Evolutionary conservation across 192 early-diverging fungal species (phyloP).

Genomic region (Chytriomyces confervae): DNA sequence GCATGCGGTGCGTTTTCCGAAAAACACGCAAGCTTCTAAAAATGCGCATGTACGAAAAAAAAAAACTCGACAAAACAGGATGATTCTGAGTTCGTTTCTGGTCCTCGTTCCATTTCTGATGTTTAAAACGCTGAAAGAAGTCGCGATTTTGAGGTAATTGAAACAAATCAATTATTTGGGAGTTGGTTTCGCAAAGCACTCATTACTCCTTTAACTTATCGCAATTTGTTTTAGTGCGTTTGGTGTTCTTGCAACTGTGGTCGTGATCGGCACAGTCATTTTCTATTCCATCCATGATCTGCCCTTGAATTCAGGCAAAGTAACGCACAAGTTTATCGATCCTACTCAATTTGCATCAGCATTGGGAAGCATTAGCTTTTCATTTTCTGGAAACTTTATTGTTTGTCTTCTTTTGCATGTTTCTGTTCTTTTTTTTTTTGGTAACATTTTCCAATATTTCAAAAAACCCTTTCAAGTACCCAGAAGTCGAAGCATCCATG

Average conservation of each 20-base stretch:
- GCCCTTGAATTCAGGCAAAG: constrained; percentile 47
- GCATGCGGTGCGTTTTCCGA: constrained; percentile 38
- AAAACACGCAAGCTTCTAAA: not conserved
- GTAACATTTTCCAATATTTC: not conserved
- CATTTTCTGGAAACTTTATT: constrained; percentile 79
- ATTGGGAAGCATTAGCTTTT: constrained; percentile 80
- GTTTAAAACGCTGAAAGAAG: constrained; percentile 80
- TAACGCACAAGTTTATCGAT: constrained; percentile 58
- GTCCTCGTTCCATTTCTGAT: constrained; percentile 76
- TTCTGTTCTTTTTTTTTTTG: not conserved
- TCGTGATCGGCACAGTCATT: constrained; percentile 74
- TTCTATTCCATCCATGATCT: constrained; percentile 61
- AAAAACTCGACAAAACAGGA: constrained; percentile 62
- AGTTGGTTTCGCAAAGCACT: too few species aligned
- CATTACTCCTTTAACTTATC: not conserved
- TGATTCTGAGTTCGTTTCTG: constrained; percentile 60
- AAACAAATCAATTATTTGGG: too few species aligned
- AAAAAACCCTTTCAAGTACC: constrained; percentile 51
- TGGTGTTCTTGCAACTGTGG: constrained; percentile 76
- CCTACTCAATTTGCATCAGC: constrained; percentile 72
- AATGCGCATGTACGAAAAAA: not conserved
- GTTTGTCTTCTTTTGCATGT: not conserved
- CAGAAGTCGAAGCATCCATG: constrained; percentile 84
- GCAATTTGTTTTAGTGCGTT: constrained; percentile 56
- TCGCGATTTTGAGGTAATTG: constrained; percentile 65